These are phyloP conservation scores for Kitagawia praeruptora DNA, from an alignment of 129 eudicot species.

Conservation along the genomic window DNA sequence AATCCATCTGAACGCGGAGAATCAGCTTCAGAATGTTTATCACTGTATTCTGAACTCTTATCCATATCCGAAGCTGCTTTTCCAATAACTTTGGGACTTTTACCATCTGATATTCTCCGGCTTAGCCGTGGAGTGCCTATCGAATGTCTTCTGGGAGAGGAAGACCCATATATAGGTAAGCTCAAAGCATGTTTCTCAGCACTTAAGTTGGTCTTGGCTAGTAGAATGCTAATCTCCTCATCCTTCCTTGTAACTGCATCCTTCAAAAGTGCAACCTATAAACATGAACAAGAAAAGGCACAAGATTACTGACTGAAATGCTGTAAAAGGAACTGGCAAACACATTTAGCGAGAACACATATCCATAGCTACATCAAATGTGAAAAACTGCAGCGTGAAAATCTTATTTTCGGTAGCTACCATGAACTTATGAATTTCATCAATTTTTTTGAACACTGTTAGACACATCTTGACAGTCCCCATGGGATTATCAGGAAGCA, in stretches of 20 bases:
- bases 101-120: conserved; percentile 18
- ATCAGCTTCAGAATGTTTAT: conserved; percentile 39
- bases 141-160: conserved; percentile 53
- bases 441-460: background rate
- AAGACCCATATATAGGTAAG: conserved; percentile 28
- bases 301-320: background rate
- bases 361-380: background rate
- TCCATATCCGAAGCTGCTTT: conserved; percentile 38
- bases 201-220: conserved; percentile 27
- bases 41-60: conserved; percentile 45
- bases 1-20: conserved; percentile 44
- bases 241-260: conserved; percentile 57
- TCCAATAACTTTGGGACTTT: conserved; percentile 14
- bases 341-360: background rate
- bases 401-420: background rate
- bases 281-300: conserved; percentile 12
- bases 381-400: background rate
- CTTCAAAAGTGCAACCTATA: conserved; percentile 53
- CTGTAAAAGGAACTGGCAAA: background rate
- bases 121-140: conserved; percentile 20
- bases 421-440: background rate
- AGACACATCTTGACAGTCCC: background rate
- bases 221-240: conserved; percentile 45
- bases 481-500: background rate
- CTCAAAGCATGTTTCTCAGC: conserved; percentile 32